Evolutionary conservation across 805 yeast genomes (phyloP), one percentile per base, ranked within the genome.

Genomic region (Lachancea mirantina): DNA sequence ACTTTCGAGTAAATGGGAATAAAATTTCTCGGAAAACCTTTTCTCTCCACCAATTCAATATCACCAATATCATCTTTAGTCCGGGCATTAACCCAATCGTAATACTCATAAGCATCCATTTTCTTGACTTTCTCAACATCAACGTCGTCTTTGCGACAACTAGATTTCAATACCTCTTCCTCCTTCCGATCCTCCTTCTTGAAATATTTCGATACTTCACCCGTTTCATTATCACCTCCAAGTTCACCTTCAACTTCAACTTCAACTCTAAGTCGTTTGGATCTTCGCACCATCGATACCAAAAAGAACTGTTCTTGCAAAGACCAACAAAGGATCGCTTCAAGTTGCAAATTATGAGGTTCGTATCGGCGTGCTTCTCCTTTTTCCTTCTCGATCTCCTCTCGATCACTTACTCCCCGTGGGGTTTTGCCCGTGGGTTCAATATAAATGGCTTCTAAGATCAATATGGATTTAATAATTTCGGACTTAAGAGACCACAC

Each of bases 1-100:
- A 87, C 64, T 38, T 65, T 72, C 31, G 74, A 62, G 47, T 79
- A 81, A 27, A 79, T 70, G 2, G 66, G 62, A 38, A 61, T 55
- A 63, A 81, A 82, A 42, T 70, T 67, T 29, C 50, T 48, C 0
- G 81, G 74, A 4, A 49, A 32, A 11, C 31, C 17, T 4, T 38
- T 24, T 10, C 34, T 23, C 20, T 33, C 29, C 3, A 16, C 15
- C 5, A 40, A n/a, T 10, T 34, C 33, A 4, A 19, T 18, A 14
- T 23, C 20, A 5, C 35, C 17, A n/a, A 40, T 34, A n/a, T 40
- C 49, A 28, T 50, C 52, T 23, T 50, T 54, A 4, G 55, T 50
- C 19, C 43, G 40, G 9, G 40, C 39, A 5, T 44, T 29, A 1
- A 55, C 33, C 45, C 46, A 51, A 7, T 47, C 39, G 29, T 54